phyloP scores from a whole-genome alignment of 331 rosid genomes.

The Arachis monticola region DNA sequence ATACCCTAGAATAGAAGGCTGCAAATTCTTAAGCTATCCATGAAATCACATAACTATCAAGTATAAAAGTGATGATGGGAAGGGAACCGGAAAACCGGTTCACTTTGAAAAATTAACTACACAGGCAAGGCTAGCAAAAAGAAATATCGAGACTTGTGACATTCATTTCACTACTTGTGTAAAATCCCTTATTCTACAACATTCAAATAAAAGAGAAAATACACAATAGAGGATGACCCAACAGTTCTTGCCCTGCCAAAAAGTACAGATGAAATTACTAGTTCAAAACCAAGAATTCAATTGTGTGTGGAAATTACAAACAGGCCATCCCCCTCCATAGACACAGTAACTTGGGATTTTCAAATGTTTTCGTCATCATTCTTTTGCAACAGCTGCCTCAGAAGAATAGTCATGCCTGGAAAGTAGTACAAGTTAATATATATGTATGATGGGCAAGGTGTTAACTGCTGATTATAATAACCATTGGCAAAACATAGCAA shows the following conservation, averaged over 20 bases:
- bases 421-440: constrained; percentile 33
- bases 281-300: constrained; percentile 3
- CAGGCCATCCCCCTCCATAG: constrained; percentile 24
- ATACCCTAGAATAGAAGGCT: neutral
- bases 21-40: constrained; percentile 11
- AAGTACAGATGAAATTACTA: constrained; percentile 21
- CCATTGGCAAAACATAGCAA: constrained; percentile 12
- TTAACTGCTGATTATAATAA: constrained; percentile 24
- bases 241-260: constrained; percentile 23
- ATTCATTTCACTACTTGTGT: constrained; percentile 15
- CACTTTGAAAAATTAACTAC: neutral
- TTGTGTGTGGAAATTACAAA: constrained; percentile 28
- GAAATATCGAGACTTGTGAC: constrained; percentile 1
- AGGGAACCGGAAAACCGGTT: neutral
- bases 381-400: constrained; percentile 43
- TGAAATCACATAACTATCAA: neutral
- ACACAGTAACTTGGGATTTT: constrained; percentile 23
- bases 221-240: constrained; percentile 7
- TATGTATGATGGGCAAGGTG: constrained; percentile 14
- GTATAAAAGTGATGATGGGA: neutral
- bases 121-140: neutral
- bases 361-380: constrained; percentile 49
- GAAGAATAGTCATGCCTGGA: constrained; percentile 61
- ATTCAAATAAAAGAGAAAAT: constrained; percentile 10
- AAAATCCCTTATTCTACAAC: constrained; percentile 33